Evolutionary conservation across 306 rosid genomes (phyloP).

Genomic region (Ammopiptanthus mongolicus): DNA sequence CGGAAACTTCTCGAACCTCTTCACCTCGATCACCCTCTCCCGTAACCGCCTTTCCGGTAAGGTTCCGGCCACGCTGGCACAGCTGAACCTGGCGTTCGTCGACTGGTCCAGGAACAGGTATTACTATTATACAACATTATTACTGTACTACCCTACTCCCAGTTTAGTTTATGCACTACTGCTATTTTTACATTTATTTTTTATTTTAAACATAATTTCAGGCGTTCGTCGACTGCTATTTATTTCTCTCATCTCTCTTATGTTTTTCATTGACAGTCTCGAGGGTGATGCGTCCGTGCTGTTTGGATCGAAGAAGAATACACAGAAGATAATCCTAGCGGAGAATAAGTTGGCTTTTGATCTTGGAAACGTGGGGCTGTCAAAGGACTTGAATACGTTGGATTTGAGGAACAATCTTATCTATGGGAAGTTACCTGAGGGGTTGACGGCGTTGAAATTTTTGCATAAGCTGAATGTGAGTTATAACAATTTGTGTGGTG

Average conservation of each 20-base stretch:
- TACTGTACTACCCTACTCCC: no score
- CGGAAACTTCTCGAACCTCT: background rate
- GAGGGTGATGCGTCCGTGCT: constrained; percentile 32
- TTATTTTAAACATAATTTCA: no score
- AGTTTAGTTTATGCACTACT: no score
- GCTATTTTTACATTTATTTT: no score
- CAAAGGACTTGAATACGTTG: background rate
- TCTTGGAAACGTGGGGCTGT: constrained; percentile 16
- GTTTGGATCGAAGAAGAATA: constrained; percentile 7
- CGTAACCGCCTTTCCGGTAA: constrained; percentile 7
- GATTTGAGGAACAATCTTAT: constrained; percentile 22
- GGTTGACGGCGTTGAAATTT: background rate
- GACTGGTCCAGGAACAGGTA: constrained; percentile 15
- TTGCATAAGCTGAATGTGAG: constrained; percentile 22
- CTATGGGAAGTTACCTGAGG: constrained; percentile 18
- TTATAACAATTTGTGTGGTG: constrained; percentile 20
- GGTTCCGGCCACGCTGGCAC: constrained; percentile 15
- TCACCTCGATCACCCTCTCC: background rate
- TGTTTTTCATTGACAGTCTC: background rate
- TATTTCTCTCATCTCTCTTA: no score
- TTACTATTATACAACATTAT: no score
- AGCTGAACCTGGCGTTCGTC: constrained; percentile 14
- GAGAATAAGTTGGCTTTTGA: constrained; percentile 16
- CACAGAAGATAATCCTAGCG: constrained; percentile 3
- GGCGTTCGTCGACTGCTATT: no score